These are phyloP conservation scores for Pugionium cornutum DNA, from an alignment of 345 rosid genomes.

Conservation along the genomic window DNA sequence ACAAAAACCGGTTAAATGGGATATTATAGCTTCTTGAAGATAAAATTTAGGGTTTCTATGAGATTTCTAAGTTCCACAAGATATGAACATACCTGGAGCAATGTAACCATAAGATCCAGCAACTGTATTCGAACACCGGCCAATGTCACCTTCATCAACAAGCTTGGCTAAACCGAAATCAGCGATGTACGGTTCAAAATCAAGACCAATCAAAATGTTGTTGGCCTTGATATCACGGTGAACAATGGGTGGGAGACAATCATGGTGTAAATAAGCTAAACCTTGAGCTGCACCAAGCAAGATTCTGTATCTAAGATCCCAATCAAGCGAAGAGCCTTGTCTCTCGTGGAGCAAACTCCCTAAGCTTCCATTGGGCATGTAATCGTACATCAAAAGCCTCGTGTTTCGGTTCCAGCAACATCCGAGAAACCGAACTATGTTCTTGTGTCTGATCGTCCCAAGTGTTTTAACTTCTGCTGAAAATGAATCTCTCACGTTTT, in stretches of 20 bases:
- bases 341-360: constrained; percentile 87
- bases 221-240: constrained; percentile 96
- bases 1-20: background rate
- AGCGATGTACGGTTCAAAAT: constrained; percentile 92
- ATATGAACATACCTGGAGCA: constrained; percentile 71
- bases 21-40: too few relatives aligned
- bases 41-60: background rate
- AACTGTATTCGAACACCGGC: constrained; percentile 77
- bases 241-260: constrained; percentile 89
- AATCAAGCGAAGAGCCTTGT: constrained; percentile 71
- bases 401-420: constrained; percentile 88
- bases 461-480: constrained; percentile 88
- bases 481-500: constrained; percentile 80
- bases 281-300: constrained; percentile 93
- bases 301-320: constrained; percentile 89
- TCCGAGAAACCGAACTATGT: constrained; percentile 87
- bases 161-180: constrained; percentile 98
- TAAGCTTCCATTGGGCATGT: constrained; percentile 93
- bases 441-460: constrained; percentile 92
- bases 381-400: constrained; percentile 87
- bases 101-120: constrained; percentile 97
- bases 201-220: constrained; percentile 83
- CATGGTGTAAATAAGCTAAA: constrained; percentile 90
- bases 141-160: constrained; percentile 81
- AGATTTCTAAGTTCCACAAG: background rate